Conservation (phyloP, 2,329 filamentous ascomycete genomes). For the Teratosphaeria nubilosa region DNA sequence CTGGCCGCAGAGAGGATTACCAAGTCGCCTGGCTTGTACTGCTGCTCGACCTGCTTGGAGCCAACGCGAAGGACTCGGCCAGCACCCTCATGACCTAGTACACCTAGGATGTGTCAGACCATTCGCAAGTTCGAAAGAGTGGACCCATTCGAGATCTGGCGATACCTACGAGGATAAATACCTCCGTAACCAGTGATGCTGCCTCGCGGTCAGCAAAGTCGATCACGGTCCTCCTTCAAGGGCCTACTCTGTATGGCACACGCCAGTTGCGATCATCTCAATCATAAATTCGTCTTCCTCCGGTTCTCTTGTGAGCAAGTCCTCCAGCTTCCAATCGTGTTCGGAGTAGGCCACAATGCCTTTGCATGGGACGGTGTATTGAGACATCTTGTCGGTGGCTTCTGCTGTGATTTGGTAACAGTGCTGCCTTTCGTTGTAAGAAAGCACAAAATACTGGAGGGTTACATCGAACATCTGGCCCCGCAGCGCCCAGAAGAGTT, state of each 20-base stretch:
- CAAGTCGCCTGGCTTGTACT: constrained; percentile 12
- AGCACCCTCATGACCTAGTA: constrained; percentile 1
- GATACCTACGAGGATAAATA: not conserved
- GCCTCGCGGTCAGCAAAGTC: not conserved
- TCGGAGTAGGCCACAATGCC: constrained; percentile 1
- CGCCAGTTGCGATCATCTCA: constrained; percentile 18
- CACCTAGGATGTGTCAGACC: not conserved
- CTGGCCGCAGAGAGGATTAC: constrained; percentile 15
- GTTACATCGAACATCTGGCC: not conserved
- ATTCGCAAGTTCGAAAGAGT: not conserved
- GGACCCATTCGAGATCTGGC: not conserved
- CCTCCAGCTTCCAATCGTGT: not conserved
- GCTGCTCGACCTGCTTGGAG: constrained; percentile 9
- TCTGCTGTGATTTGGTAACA: not conserved
- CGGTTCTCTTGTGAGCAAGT: constrained; percentile 8
- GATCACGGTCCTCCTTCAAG: not conserved
- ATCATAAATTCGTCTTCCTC: constrained; percentile 17
- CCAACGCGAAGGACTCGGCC: constrained; percentile 34
- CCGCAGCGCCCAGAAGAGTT: not conserved
- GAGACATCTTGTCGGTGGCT: not conserved
- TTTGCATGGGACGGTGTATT: not conserved
- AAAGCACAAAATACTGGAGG: not conserved
- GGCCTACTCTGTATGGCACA: constrained; percentile 15
- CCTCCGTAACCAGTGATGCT: not conserved
- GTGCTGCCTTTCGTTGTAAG: not conserved